These are phyloP conservation scores for maize (Zea mays) DNA, from an alignment of 176 grass and related monocot genomes.

Conservation along the genomic window DNA sequence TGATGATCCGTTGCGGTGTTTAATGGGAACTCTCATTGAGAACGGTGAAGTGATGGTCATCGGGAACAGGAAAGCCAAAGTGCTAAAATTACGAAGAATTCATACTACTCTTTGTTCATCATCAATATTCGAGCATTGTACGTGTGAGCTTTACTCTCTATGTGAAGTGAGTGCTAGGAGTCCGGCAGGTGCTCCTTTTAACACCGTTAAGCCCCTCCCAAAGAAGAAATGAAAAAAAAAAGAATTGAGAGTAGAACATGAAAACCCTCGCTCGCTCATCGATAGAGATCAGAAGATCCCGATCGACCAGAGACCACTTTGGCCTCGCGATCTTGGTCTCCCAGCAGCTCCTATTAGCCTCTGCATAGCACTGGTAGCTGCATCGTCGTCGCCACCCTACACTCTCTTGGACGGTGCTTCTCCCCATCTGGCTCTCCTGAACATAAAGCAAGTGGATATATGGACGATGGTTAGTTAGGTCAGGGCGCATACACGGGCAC, in stretches of 20 bases:
- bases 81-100: not conserved
- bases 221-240: conserved; percentile 23
- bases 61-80: conserved; percentile 39
- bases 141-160: conserved; percentile 47
- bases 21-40: too few relatives aligned
- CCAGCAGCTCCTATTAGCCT: not conserved
- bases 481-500: conserved; percentile 18
- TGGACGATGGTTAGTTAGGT: not conserved
- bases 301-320: conserved; percentile 27
- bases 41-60: not conserved
- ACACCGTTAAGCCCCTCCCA: conserved; percentile 45
- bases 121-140: conserved; percentile 15
- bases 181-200: conserved; percentile 55
- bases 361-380: not conserved
- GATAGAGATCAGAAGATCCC: conserved; percentile 13
- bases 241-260: conserved; percentile 5
- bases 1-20: too few relatives aligned
- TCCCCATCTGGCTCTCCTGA: conserved; percentile 62
- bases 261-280: conserved; percentile 32
- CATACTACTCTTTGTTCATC: conserved; percentile 30
- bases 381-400: conserved; percentile 2
- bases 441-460: not conserved
- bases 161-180: conserved; percentile 43
- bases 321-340: not conserved
- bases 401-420: conserved; percentile 49